Evolutionary conservation across 371 early-diverging fungal genomes (phyloP), one percentile per base, ranked within the genome.

Genomic region (Actinomortierella wolfii): DNA sequence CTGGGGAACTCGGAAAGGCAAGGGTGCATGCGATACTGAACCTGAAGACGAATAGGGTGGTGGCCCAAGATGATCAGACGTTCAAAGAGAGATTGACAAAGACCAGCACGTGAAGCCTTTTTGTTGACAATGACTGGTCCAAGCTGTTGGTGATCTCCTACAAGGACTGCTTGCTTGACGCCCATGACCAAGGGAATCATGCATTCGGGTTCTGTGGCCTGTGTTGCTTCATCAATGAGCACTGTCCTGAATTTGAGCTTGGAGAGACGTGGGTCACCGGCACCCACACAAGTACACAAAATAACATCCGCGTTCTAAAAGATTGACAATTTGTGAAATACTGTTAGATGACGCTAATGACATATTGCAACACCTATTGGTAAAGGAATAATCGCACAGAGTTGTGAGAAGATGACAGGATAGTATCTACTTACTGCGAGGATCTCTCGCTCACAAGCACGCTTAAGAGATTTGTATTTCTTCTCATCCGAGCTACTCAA

Each of bases 11-110:
- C 97, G 6, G 96, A 96, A 14, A 99, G 80, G 65, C 96, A 94
- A 20, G 98, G 97, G 75, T 98, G 97, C 99, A 98, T 98, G 75
- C 99, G 97, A 69, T 99, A 99, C 78, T 99, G 99, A 0, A 97
- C 95, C 59, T 96, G 93, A 29, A 99, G 85, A 39, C 98, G 92
- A 67, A 96, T 92, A 24, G 99, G 98, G 8, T 94, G 87, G 29
- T 94, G 85, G 26, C 96, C 95, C 14, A 97, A 83, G 46, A 94
- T 87, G 48, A 98, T 91, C 28, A 99, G 81, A 46, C 99, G 89
- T 78, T 99, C 99, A 79, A 99, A 99, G 43, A 99, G 79, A 5
- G 97, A 96, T 79, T 96, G 97, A 54, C 92, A 91, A 40, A 97
- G 83, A 44, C 99, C 99, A 1, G 97, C 96, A 25, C 90, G 83